Percentiles rank a stretch among this genome's conserved stretches.
These are phyloP conservation scores for Aureobasidium namibiae DNA, from an alignment of 2,329 filamentous ascomycete genomes.

Conservation along the genomic window DNA sequence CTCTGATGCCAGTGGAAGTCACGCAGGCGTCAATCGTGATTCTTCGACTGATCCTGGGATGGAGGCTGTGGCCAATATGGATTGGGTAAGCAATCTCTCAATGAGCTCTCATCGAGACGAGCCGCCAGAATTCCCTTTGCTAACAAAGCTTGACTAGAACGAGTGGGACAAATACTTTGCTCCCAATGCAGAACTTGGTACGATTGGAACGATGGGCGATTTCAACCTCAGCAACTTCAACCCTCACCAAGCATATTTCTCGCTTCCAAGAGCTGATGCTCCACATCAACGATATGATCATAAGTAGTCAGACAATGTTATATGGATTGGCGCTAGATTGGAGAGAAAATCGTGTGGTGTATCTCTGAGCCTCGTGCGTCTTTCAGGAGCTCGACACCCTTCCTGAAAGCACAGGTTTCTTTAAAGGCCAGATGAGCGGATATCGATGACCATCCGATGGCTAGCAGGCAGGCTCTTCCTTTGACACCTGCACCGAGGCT, in stretches of 20 bases:
- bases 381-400: conserved; percentile 34
- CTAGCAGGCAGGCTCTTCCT: conserved; percentile 35
- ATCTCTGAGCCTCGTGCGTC: conserved; percentile 37
- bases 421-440: conserved; percentile 41
- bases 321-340: not conserved
- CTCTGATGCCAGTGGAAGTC: conserved; percentile 18
- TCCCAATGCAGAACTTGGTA: conserved; percentile 25
- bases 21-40: conserved; percentile 14
- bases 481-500: conserved; percentile 22
- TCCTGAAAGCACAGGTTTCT: conserved; percentile 37
- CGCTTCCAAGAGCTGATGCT: not conserved
- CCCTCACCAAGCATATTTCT: conserved; percentile 9
- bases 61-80: conserved; percentile 45
- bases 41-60: conserved; percentile 23
- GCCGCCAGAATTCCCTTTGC: not conserved
- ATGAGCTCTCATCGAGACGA: not conserved
- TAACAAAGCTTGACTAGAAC: conserved; percentile 25
- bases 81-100: conserved; percentile 49
- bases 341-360: conserved; percentile 15
- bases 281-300: not conserved
- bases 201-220: conserved; percentile 25
- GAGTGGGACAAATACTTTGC: conserved; percentile 41
- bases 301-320: not conserved
- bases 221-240: conserved; percentile 27
- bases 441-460: conserved; percentile 45